Conservation (phyloP, 352 stramenopile species). For the Globisporangium yorkense region DNA sequence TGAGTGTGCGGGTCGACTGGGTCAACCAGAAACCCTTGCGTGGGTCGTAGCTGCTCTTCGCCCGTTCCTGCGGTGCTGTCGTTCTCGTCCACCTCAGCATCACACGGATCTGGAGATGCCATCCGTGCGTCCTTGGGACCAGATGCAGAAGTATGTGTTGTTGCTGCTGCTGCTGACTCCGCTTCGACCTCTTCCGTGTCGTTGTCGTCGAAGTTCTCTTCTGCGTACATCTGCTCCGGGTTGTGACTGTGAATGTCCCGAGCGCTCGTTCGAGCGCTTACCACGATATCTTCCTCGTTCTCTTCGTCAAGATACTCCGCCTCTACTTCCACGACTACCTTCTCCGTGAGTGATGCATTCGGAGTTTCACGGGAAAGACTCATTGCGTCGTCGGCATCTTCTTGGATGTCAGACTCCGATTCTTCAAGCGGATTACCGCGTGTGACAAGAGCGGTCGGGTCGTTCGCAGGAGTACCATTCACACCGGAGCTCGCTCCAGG, state of each 20-base stretch:
- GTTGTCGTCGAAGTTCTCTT: constrained; percentile 28
- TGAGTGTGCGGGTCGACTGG: not conserved
- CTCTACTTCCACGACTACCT: not conserved
- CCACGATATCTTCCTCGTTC: not conserved
- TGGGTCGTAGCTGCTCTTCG: not conserved
- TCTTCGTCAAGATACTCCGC: not conserved
- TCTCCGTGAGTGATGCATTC: not conserved
- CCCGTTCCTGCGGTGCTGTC: not conserved
- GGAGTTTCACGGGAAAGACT: not conserved
- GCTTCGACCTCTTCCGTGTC: constrained; percentile 2
- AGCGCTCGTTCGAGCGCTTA: not conserved
- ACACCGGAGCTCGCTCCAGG: not conserved
- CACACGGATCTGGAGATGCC: not conserved
- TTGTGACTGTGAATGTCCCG: not conserved
- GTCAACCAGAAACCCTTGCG: not conserved
- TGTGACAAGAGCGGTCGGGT: not conserved
- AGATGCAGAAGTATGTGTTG: not conserved
- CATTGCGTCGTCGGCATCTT: not conserved
- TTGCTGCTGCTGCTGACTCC: not conserved
- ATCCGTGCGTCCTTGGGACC: not conserved
- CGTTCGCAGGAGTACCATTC: not conserved
- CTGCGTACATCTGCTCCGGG: constrained; percentile 14
- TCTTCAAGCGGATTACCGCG: not conserved
- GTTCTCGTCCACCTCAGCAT: not conserved
- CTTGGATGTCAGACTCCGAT: not conserved